Percentiles rank a stretch among this genome's conserved stretches.
Evolutionary conservation across 202 grass and related monocot genomes (phyloP).

Genomic region (Panicum hallii): DNA sequence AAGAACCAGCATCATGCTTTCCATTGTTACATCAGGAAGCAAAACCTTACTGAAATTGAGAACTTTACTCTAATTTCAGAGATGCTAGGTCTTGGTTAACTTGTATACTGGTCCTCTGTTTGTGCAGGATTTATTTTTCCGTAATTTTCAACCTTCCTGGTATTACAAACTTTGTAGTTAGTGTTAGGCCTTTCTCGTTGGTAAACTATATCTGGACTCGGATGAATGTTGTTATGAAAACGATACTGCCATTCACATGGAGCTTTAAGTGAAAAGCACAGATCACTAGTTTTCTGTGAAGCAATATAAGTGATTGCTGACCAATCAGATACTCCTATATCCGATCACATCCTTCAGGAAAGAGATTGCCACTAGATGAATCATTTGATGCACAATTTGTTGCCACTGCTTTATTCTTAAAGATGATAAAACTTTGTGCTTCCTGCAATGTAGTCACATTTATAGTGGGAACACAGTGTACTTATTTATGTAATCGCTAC

Average conservation of each 20-base stretch:
- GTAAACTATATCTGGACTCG: neutral
- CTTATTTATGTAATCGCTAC: no score
- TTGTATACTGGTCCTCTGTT: constrained; percentile 11
- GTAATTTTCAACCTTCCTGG: neutral
- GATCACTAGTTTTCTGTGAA: neutral
- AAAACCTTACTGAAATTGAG: constrained; percentile 28
- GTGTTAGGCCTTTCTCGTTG: neutral
- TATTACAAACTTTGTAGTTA: neutral
- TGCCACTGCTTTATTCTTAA: neutral
- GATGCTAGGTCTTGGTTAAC: constrained; percentile 5
- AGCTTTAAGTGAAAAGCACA: constrained; percentile 14
- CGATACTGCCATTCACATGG: neutral
- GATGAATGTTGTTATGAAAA: neutral
- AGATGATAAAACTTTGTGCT: neutral
- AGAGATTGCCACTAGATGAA: neutral
- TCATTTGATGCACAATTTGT: neutral
- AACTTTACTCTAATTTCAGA: neutral
- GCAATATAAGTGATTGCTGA: neutral
- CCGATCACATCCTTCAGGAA: neutral
- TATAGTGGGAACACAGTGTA: neutral
- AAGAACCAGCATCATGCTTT: neutral
- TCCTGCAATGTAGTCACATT: neutral
- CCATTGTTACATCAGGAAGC: neutral
- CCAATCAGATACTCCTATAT: neutral
- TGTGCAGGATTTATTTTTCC: neutral